Evolutionary conservation across 768 basidiomycete genomes (phyloP), one percentile per base, ranked within the genome.

Genomic region (Suillus plorans): DNA sequence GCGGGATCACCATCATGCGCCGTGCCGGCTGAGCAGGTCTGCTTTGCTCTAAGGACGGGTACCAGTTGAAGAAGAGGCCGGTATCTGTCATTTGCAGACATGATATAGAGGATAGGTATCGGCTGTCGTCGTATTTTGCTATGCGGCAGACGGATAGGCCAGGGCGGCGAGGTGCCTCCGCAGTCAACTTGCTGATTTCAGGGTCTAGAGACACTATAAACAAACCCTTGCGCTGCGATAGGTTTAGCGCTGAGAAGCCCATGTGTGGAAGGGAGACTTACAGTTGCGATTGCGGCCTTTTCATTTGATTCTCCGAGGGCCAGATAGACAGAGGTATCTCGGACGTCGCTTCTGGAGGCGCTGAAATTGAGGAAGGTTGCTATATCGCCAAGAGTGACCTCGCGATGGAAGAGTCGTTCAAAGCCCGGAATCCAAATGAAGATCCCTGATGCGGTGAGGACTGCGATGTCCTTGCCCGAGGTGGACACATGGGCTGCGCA

Each of bases 61-160:
- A 76, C 77, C 81, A 85, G 62, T 82, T 86, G 42, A 86, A 67
- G 65, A 79, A 88, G 14, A 87, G 65, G 0, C 81, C 82, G 0
- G 84, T 83, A 34, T 84, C 80, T 0, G 84, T 83, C 76, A 86
- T 79, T 69, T 87, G 85, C 25, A 87, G 77, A 68, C 85, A 88
- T 31, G 80, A 79, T n/a, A 86, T 69, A 42, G 49, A 66, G 25
- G 69, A 63, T n/a, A 73, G 68, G 28, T 66, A 45, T 39, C 52
- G 64, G 0, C 47, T 64, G 44, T 65, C 41, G 20, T 76, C 69
- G 56, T 71, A 62, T 64, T 66, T 20, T 60, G 34, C 58, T 45
- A 72, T 20, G 25, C 69, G 64, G 41, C 64, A 68, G 63, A 76
- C 67, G 20, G 69, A 69, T 34, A 80, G 47, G 68, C 70, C 63